Base-by-base conservation (phyloP, 2,329 filamentous ascomycete species). In the Colletotrichum liaoningense region DNA sequence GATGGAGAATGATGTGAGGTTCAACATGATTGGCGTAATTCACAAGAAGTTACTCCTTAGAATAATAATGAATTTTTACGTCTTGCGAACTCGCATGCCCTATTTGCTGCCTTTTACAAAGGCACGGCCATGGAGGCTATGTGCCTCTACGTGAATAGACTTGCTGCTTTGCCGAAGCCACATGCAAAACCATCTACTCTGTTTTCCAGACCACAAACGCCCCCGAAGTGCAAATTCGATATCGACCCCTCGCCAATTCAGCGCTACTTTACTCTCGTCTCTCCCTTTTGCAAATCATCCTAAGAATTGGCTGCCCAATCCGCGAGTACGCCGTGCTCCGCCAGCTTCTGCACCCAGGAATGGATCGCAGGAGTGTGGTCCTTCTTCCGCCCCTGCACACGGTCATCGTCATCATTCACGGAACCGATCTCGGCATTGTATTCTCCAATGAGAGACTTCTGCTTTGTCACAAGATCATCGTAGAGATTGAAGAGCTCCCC, bases 291-390 rank as follows among this genome's bases (percentile, higher is more conserved):
- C 38, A 28, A 9, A 26, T 46, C 62, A 8, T 11, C 54, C 22
- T 55, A 74, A 14, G 38, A 16, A 60, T 77, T 73, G n/a, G 76
- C 69, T 28, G 76, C 66, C 59, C 85, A 77, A 46, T 86, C 82
- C 76, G 86, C 83, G 69, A 97, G 80, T 2, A 90, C 83, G 1
- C 90, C 91, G 77, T 92, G 92, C 72, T 91, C 90, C 1, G 93
- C 93, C 70, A 97, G 86, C 74, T 89, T 89, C 75, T 88, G 88
- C 57, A 95, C 82, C 91, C 94, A 96, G 49, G 83, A 85, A 77
- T 93, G 90, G 26, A 96, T 86, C 0, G 91, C 89, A 1, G 91
- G 90, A 0, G 90, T 91, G 78, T 93, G 94, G 78, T 97, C 93
- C 78, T 90, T 88, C 77, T 89, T 88, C 2, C 91, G 85, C 33